A percentile compares a stretch with the other conserved stretches of the same genome.
phyloP scores from a whole-genome alignment of 1,139 yeast genomes.

The Candida sanyaensis region DNA sequence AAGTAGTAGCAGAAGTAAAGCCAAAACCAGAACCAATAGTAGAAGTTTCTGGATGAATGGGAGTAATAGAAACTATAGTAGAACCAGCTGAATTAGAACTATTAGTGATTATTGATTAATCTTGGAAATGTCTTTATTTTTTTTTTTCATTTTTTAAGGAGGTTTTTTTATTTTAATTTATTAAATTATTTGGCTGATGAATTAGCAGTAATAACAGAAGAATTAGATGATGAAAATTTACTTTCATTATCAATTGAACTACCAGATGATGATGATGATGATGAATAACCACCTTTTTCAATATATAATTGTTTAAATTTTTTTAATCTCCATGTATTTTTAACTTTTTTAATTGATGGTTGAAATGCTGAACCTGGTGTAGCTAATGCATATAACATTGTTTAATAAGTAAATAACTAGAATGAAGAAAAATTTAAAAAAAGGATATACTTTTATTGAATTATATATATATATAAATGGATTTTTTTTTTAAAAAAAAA shows the following conservation, averaged over 20 bases:
- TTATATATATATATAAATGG: no score
- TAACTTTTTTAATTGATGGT: conserved; percentile 36
- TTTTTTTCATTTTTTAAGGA: no score
- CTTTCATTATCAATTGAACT: not conserved
- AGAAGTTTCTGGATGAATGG: no score
- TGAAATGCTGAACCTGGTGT: conserved; percentile 45
- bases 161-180: no score
- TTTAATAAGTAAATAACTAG: no score
- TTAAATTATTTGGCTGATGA: not conserved
- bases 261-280: not conserved
- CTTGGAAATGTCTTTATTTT: no score
- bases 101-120: not conserved
- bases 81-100: no score
- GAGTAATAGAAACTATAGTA: no score
- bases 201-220: conserved; percentile 2
- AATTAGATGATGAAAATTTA: conserved; percentile 1
- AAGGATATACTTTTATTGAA: not conserved
- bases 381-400: conserved; percentile 39
- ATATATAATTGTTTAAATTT: conserved; percentile 32
- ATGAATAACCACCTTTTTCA: conserved; percentile 15
- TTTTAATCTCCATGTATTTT: conserved; percentile 38
- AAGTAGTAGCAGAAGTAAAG: no score
- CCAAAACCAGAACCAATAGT: no score
- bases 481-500: no score
- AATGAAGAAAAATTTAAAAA: no score